Base-by-base conservation (phyloP, 208 protist genomes). In the Kentomonas sorsogonicus region DNA sequence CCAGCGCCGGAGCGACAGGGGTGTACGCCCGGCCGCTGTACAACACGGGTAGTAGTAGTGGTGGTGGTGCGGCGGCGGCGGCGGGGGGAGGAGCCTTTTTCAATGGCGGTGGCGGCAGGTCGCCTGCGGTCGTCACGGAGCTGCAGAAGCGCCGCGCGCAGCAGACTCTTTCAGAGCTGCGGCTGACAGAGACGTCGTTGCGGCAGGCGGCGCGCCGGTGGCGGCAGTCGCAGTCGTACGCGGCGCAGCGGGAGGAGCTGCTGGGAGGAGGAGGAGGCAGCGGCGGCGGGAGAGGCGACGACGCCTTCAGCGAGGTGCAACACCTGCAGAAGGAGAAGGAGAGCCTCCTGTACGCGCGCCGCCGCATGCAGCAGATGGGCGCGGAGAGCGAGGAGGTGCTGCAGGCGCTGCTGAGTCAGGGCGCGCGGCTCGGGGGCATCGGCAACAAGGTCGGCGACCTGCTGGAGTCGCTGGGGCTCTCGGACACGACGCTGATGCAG, bases 381-480 rank as follows among this genome's bases (percentile, higher is more conserved):
- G 58, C 61, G 36, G 79, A 93, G 61, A 89, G 82, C 50, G 63
- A 66, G 30, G 77, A 67, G 40, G 73, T 93, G 31, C 62, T 93
- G 55, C 60, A 76, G 29, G 79, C 77, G 25, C 54, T 93, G 36
- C 73, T 79, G 58, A 73, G 62, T 20, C 86, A 93, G 53, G 79
- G 81, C 2, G 25, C 64, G 16, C 76, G 77, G 16, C 64, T 93
- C 10, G 77, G 79, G 16, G 75, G 77, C 9, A 59, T 80, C 0
- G 76, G 73, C 0, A 70, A 72, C 53, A 87, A 84, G 33, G 60
- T 89, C 20, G 74, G 64, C 2, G 66, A 79, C 53, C 26, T 93
- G 52, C 60, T 93, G 29, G 86, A 93, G 59, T 77, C 86, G 53
- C 39, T 93, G 22, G 86, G 81, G 1, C 72, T 93, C 22, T 84